phyloP scores from a whole-genome alignment of 2,329 filamentous ascomycete genomes.

The Apiospora arundinis region DNA sequence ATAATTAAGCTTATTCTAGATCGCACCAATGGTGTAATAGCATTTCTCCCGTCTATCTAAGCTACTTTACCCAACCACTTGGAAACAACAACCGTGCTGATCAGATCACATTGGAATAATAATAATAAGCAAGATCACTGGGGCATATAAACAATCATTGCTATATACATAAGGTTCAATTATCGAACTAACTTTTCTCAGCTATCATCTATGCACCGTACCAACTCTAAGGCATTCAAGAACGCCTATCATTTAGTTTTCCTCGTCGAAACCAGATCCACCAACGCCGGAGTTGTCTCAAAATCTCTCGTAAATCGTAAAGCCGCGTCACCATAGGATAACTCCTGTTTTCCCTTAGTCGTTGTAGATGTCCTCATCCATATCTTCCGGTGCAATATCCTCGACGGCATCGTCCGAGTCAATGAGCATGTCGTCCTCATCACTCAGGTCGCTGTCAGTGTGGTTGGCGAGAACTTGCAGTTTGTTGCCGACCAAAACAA shows the following conservation, averaged over 20 bases:
- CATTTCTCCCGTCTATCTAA: not conserved
- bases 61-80: not conserved
- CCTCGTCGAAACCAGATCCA: not conserved
- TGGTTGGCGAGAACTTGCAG: constrained; percentile 87
- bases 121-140: not conserved
- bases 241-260: not conserved
- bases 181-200: not conserved
- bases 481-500: constrained; percentile 80
- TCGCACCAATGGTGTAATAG: not conserved
- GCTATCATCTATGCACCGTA: not conserved
- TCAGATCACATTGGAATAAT: no score
- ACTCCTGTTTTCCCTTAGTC: constrained; percentile 28
- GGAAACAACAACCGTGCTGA: no score
- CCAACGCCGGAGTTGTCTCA: constrained; percentile 7
- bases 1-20: not conserved
- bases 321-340: constrained; percentile 18
- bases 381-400: constrained; percentile 66
- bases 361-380: constrained; percentile 66
- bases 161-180: not conserved
- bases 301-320: constrained; percentile 12
- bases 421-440: constrained; percentile 73
- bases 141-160: not conserved
- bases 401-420: constrained; percentile 75
- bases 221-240: not conserved
- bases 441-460: constrained; percentile 61